A percentile compares a stretch with the other conserved stretches of the same genome.
These are phyloP conservation scores for Neopestalotiopsis rosae DNA, from an alignment of 2,329 filamentous ascomycete genomes.

Conservation along the genomic window DNA sequence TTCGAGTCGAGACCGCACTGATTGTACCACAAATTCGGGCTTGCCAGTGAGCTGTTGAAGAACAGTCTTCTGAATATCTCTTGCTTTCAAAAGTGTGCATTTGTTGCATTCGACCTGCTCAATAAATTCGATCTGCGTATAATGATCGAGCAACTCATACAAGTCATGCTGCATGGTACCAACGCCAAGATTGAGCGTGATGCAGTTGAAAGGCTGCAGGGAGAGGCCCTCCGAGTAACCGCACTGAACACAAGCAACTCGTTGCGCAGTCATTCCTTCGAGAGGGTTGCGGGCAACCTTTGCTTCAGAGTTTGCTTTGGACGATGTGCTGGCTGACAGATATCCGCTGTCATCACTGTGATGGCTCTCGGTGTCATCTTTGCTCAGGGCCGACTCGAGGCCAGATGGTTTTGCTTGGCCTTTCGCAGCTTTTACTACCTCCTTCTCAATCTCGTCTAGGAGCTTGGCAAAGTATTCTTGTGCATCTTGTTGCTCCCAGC, in stretches of 20 bases:
- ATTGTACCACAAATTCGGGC: conserved; percentile 56
- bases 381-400: conserved; percentile 43
- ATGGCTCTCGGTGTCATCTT: conserved; percentile 50
- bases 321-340: conserved; percentile 48
- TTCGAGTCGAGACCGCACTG: conserved; percentile 61
- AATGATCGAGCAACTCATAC: conserved; percentile 81
- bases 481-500: conserved; percentile 95
- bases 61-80: conserved; percentile 53
- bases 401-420: conserved; percentile 39
- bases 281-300: conserved; percentile 72
- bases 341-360: conserved; percentile 64
- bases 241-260: conserved; percentile 85
- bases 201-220: conserved; percentile 91
- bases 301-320: conserved; percentile 41
- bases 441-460: conserved; percentile 82
- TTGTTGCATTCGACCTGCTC: conserved; percentile 90
- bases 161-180: conserved; percentile 69
- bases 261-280: conserved; percentile 85
- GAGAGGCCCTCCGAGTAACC: conserved; percentile 87
- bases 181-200: conserved; percentile 81
- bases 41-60: conserved; percentile 44
- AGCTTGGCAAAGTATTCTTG: conserved; percentile 97
- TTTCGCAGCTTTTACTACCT: conserved; percentile 61
- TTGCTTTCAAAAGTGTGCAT: conserved; percentile 76
- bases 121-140: conserved; percentile 83